Conservation (phyloP, 257 asterid genomes). For the Thymus quinquecostatus region DNA sequence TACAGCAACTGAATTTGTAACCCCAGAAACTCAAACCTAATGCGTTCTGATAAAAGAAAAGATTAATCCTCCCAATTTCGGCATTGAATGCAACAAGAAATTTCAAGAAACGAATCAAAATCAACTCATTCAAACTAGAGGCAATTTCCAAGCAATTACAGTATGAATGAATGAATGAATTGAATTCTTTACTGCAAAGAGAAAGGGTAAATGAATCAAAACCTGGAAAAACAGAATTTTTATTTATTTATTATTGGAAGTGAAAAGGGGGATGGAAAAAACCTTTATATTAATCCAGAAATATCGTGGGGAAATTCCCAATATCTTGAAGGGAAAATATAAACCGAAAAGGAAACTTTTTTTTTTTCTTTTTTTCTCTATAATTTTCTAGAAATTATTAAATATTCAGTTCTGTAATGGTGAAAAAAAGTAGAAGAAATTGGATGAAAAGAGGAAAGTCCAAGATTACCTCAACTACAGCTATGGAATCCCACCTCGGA, state of each 20-base stretch:
- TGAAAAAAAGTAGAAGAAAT: constrained; percentile 33
- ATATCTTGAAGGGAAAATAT: constrained; percentile 26
- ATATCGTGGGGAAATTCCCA: constrained; percentile 1
- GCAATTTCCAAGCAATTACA: constrained; percentile 33
- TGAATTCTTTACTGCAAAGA: constrained; percentile 32
- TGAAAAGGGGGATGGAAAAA: constrained; percentile 28
- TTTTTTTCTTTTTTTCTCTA: not conserved
- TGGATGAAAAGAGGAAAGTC: constrained; percentile 23
- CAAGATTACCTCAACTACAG: constrained; percentile 37
- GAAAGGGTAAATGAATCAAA: constrained; percentile 25
- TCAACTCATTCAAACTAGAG: constrained; percentile 4
- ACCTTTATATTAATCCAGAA: constrained; percentile 27
- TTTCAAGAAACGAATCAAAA: constrained; percentile 10
- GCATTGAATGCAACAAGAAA: constrained; percentile 27
- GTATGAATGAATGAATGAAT: not conserved
- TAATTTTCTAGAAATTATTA: not conserved
- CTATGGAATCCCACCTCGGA: constrained; percentile 40
- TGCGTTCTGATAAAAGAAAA: constrained; percentile 17
- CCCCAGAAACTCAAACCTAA: constrained; percentile 31
- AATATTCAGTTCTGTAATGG: constrained; percentile 27
- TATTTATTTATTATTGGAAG: constrained; percentile 35
- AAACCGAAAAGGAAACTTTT: constrained; percentile 26
- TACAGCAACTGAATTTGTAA: too few species aligned
- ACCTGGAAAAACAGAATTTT: constrained; percentile 24
- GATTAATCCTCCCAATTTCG: constrained; percentile 6